Evolutionary conservation across 345 rosid genomes (phyloP), one percentile per base, ranked within the genome.

Genomic region (Brassica rapa): DNA sequence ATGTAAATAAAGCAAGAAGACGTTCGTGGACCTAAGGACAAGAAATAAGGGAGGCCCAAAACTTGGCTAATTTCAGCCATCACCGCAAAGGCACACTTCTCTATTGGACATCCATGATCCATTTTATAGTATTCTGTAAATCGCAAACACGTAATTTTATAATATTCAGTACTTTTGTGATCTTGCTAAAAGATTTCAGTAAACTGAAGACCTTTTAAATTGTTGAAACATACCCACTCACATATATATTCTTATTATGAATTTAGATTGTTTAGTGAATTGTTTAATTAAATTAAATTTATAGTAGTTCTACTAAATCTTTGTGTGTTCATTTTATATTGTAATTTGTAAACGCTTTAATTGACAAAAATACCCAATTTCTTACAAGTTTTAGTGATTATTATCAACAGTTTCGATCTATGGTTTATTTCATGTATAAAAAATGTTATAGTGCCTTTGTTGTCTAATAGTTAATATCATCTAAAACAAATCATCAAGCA

Each of bases 21-120:
- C 56, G 33, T 16, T 64, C 56, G 64, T 74, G 56, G 71, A 53
- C 64, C 71, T 21, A 33, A 24, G 71, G 63, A 53, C 71, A 53
- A 53, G 71, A 53, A 53, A 53, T 65, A 23, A 55, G 21, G 10
- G 66, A 62, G 71, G 71, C 71, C 27, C 71, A 53, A 74, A 49
- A 74, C 14, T 63, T 64, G 35, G 70, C 63, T 74, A 73, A 32
- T 74, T 64, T 51, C 37, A 74, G 70, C 70, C 53, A 64, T 63
- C 62, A 64, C 70, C 24, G 53, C 63, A 64, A 32, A 73, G 62
- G 77, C 62, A 72, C 43, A 62, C 37, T 60, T 72, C 25, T 61
- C 35, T 32, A 60, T n/a, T 55, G 25, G 23, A 55, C 61, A 55
- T 55, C 57, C 25, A 55, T 53, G 25, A 55, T 55, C 57, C 25